phyloP scores from a whole-genome alignment of 768 basidiomycete genomes.

The Leccinum disarticulatum region DNA sequence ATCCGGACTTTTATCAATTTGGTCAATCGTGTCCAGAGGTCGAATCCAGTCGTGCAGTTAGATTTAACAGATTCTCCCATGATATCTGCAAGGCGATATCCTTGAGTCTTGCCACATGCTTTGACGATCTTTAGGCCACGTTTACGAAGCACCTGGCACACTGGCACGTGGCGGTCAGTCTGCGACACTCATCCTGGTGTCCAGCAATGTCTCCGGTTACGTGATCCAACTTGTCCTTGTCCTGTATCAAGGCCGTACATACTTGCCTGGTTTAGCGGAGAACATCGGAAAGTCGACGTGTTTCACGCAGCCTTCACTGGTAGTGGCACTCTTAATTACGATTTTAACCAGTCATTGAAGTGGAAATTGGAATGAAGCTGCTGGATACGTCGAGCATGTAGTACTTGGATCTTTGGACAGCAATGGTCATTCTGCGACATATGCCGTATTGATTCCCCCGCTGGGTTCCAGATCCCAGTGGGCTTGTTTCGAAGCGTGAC shows the following conservation, averaged over 20 bases:
- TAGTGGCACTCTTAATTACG: not conserved
- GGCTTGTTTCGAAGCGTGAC: no score
- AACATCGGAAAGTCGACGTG: not conserved
- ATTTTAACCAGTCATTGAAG: not conserved
- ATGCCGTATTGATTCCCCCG: slow-evolving; percentile 5
- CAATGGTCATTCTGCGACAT: slow-evolving; percentile 29
- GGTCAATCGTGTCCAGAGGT: not conserved
- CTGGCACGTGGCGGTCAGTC: slow-evolving; percentile 1
- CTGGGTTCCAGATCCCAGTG: no score
- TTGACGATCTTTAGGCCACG: not conserved
- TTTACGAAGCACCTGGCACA: not conserved
- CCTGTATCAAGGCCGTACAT: not conserved
- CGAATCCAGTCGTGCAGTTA: not conserved
- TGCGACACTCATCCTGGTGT: slow-evolving; percentile 4
- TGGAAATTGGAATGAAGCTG: not conserved
- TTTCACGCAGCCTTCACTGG: not conserved
- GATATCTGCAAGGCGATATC: not conserved
- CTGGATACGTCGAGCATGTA: not conserved
- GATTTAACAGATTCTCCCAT: not conserved
- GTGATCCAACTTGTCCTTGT: not conserved
- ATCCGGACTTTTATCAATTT: not conserved
- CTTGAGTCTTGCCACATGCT: not conserved
- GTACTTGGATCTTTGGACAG: slow-evolving; percentile 23
- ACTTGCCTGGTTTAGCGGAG: not conserved
- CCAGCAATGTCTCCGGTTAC: not conserved